Percentiles rank a stretch among this genome's conserved stretches.
These are phyloP conservation scores for Debaryomyces castellii DNA, from an alignment of 805 yeast genomes.

Conservation along the genomic window DNA sequence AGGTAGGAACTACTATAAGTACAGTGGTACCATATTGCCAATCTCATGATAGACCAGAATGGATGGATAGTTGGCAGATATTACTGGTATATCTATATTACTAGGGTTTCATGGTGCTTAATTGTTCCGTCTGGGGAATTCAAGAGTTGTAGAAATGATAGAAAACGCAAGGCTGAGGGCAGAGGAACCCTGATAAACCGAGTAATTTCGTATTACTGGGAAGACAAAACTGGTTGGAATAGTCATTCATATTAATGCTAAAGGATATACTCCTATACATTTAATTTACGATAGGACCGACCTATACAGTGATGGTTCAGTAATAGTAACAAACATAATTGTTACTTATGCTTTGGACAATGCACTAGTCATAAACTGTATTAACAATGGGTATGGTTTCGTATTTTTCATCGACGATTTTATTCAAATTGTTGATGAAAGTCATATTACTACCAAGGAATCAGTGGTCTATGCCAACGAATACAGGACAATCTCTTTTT, in stretches of 20 bases:
- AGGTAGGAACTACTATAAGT: too few species aligned
- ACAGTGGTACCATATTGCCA: too few species aligned
- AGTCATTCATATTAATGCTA: background rate
- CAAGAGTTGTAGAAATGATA: conserved; percentile 29
- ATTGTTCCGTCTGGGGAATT: conserved; percentile 35
- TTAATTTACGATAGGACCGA: background rate
- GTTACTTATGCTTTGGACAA: background rate
- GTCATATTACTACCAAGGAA: background rate
- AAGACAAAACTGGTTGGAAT: background rate
- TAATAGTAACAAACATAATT: background rate
- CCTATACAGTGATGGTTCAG: background rate
- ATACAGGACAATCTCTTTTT: too few species aligned
- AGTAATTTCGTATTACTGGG: background rate
- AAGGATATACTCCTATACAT: background rate
- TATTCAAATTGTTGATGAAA: background rate
- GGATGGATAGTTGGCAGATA: background rate
- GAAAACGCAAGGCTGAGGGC: conserved; percentile 26
- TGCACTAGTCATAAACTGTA: background rate
- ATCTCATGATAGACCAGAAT: too few species aligned
- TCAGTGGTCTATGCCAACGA: too few species aligned
- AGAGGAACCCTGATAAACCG: conserved; percentile 11
- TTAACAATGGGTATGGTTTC: background rate
- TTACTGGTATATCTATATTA: background rate
- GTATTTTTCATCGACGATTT: background rate
- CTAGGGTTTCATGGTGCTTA: conserved; percentile 20